phyloP scores from a whole-genome alignment of 164 flowering plant genomes.

The Nymphaea thermarum region DNA sequence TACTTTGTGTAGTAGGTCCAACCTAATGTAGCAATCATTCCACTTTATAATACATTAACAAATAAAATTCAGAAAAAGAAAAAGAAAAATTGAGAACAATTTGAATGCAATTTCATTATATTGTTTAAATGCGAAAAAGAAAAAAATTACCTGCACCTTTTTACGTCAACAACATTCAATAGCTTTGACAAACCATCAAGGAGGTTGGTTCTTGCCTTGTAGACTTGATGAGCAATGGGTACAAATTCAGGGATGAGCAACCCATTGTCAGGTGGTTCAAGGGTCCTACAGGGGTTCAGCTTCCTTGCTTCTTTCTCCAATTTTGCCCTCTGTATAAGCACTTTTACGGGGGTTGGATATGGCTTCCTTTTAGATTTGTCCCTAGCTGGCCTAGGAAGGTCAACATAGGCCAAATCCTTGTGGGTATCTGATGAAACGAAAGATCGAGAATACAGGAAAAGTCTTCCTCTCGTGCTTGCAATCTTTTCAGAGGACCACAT shows the following conservation, averaged over 20 bases:
- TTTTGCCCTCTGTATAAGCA: constrained; percentile 46
- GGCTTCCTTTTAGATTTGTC: constrained; percentile 58
- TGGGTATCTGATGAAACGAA: not conserved
- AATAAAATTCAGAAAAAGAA: too few relatives aligned
- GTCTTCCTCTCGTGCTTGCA: not conserved
- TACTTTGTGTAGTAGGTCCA: too few relatives aligned
- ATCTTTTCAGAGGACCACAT: too few relatives aligned
- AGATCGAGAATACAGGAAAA: not conserved
- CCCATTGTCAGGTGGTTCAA: constrained; percentile 60
- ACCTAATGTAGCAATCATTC: too few relatives aligned
- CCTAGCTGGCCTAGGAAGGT: constrained; percentile 38
- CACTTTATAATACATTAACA: too few relatives aligned
- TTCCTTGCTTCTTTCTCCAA: constrained; percentile 35
- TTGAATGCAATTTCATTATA: too few relatives aligned
- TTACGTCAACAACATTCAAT: constrained; percentile 27
- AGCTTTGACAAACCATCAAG: constrained; percentile 42
- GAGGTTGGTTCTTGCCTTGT: constrained; percentile 32
- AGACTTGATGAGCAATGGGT: constrained; percentile 47
- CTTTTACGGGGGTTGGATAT: constrained; percentile 60
- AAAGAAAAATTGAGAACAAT: too few relatives aligned
- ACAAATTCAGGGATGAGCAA: constrained; percentile 58
- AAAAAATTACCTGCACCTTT: constrained; percentile 46
- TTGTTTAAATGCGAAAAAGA: not conserved
- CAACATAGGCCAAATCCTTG: constrained; percentile 27
- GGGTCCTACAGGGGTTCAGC: constrained; percentile 36